phyloP scores from a whole-genome alignment of 2,329 filamentous ascomycete species.

The Arthrobotrys musiformis region DNA sequence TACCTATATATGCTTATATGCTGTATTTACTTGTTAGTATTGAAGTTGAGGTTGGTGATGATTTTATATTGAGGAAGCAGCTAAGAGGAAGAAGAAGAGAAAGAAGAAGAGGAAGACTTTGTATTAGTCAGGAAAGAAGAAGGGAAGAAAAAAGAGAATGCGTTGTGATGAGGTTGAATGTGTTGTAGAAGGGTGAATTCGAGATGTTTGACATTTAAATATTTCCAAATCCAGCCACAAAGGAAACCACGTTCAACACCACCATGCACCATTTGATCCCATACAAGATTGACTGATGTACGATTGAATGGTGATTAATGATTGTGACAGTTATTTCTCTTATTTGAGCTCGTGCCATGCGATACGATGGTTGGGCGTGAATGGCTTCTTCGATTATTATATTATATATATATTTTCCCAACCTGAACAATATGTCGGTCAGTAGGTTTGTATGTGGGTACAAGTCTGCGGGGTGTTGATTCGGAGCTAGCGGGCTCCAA shows the following conservation, averaged over 20 bases:
- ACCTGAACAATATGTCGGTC: too few relatives aligned
- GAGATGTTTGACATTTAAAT: slow-evolving; percentile 24
- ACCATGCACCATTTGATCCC: too few relatives aligned
- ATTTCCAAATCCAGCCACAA: slow-evolving; percentile 3
- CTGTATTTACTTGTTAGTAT: too few relatives aligned
- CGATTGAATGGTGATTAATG: too few relatives aligned
- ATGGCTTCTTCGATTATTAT: too few relatives aligned
- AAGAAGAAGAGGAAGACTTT: neutral
- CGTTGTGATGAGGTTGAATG: slow-evolving; percentile 8
- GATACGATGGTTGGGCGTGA: too few relatives aligned
- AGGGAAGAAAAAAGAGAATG: neutral
- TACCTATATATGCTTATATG: neutral
- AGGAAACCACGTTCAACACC: too few relatives aligned
- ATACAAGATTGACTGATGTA: too few relatives aligned
- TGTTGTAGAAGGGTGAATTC: slow-evolving; percentile 19
- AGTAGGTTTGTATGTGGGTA: too few relatives aligned
- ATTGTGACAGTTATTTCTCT: too few relatives aligned
- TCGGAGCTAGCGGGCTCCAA: neutral
- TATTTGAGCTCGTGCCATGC: too few relatives aligned
- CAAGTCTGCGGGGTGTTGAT: too few relatives aligned
- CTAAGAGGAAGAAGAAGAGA: neutral
- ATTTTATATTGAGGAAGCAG: neutral
- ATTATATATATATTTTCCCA: neutral
- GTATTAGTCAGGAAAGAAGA: neutral
- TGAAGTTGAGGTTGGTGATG: slow-evolving; percentile 2